Conservation (phyloP, 345 rosid species). For the Brassica napus region Da-Ae NC_063448.1:3409001-3409500, state of each 20-base stretch:
- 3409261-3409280: neutral
- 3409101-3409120: no score
- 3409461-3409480: conserved; percentile 54
- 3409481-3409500: conserved; percentile 61
- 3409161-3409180: no score
- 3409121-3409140: no score
- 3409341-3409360: conserved; percentile 1
- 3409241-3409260: neutral
- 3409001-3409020: no score
- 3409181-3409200: no score
- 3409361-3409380: conserved; percentile 20
- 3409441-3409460: conserved; percentile 57
- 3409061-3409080: no score
- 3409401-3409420: neutral
- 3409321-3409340: neutral
- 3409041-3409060: no score
- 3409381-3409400: conserved; percentile 24
- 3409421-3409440: conserved; percentile 22
- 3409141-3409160: no score
- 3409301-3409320: neutral
- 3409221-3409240: neutral
- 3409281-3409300: neutral
- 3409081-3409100: no score
- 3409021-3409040: no score
- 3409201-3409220: neutral